Conservation (phyloP, 1,284 basidiomycete genomes). For the Neonothopanus nambi region DNA sequence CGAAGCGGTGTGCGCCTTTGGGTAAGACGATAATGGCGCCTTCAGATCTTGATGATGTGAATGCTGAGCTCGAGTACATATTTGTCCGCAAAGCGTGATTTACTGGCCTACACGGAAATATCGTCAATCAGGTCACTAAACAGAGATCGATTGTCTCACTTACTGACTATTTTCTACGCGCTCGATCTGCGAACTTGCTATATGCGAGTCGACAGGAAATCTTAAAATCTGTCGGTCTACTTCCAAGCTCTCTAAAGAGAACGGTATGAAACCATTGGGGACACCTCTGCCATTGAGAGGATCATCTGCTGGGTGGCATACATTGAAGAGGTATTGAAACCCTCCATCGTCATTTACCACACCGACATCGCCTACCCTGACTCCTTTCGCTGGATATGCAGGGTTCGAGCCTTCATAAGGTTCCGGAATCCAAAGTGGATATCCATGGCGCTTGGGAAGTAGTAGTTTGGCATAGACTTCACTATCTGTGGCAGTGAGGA, state of each 20-base stretch:
- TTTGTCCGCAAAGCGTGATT: too few relatives aligned
- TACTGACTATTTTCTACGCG: too few relatives aligned
- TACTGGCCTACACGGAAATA: too few relatives aligned
- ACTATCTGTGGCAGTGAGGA: background rate
- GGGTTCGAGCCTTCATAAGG: background rate
- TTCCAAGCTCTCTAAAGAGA: background rate
- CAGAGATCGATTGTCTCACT: too few relatives aligned
- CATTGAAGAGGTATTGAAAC: constrained; percentile 4
- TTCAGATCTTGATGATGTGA: background rate
- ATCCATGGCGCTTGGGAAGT: background rate
- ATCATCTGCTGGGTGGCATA: background rate
- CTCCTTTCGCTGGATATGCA: background rate
- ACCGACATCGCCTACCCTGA: background rate
- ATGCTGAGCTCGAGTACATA: background rate
- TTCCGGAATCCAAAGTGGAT: background rate
- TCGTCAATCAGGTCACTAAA: too few relatives aligned
- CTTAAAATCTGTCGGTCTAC: too few relatives aligned
- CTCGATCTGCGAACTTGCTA: too few relatives aligned
- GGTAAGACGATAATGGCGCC: constrained; percentile 13
- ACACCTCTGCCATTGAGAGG: background rate
- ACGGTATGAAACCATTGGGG: background rate
- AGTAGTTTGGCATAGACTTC: background rate
- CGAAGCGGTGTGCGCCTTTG: constrained; percentile 1
- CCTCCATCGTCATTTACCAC: background rate
- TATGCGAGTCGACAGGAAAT: too few relatives aligned